Percentiles rank a stretch among this genome's conserved stretches.
Conservation (phyloP, 2,329 filamentous ascomycete species). For the Trichoderma sp. region DNA sequence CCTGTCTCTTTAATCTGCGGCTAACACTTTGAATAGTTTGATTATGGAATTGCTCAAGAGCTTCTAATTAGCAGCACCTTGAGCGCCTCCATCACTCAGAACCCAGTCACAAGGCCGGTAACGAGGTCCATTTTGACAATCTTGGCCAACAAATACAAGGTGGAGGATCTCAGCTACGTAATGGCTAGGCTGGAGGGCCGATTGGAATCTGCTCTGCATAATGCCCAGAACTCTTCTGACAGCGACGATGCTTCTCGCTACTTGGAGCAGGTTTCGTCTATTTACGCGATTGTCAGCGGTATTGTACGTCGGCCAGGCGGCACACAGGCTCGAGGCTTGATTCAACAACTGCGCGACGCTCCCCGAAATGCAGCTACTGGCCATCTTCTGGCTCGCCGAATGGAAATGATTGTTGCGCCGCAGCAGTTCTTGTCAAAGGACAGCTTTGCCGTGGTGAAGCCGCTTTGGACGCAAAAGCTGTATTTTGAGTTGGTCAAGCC, state of each 20-base stretch:
- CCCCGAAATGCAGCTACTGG: conserved; percentile 43
- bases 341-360: conserved; percentile 44
- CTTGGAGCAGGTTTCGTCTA: conserved; percentile 39
- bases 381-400: conserved; percentile 46
- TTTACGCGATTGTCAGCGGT: conserved; percentile 45
- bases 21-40: conserved; percentile 40
- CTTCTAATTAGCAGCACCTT: conserved; percentile 39
- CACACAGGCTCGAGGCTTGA: conserved; percentile 40
- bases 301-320: conserved; percentile 46
- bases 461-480: conserved; percentile 54
- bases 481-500: conserved; percentile 53
- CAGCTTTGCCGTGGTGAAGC: conserved; percentile 50
- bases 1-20: background rate
- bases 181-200: conserved; percentile 37
- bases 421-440: conserved; percentile 46
- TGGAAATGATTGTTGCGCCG: conserved; percentile 49
- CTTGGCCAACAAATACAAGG: conserved; percentile 51
- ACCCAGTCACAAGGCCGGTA: conserved; percentile 35
- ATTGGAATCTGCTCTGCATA: conserved; percentile 33
- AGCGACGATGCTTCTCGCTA: conserved; percentile 28
- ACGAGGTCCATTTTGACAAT: conserved; percentile 46
- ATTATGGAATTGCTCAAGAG: conserved; percentile 43
- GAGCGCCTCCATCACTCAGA: conserved; percentile 17
- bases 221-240: conserved; percentile 8
- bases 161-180: conserved; percentile 40